phyloP scores from a whole-genome alignment of 2,329 filamentous ascomycete genomes.

The Xylariaceae sp. region DNA sequence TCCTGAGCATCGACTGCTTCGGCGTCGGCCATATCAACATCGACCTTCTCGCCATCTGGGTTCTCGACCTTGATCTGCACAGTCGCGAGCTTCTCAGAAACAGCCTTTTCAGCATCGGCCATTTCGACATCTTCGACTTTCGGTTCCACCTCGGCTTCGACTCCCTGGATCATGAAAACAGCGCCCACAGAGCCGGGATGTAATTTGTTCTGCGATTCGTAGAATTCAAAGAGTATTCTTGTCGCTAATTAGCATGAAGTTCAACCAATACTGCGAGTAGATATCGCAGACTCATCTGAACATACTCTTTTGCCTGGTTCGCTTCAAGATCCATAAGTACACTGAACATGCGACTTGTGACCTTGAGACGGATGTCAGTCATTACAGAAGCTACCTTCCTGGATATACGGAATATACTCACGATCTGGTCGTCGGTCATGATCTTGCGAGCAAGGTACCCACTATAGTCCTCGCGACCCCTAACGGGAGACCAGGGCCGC shows the following conservation, averaged over 20 bases:
- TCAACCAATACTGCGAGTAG: constrained; percentile 4
- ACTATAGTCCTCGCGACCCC: constrained; percentile 44
- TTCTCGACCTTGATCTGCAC: too few relatives aligned
- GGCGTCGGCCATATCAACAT: constrained; percentile 29
- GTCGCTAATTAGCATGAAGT: constrained; percentile 8
- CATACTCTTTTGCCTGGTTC: constrained; percentile 83
- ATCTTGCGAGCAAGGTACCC: constrained; percentile 71
- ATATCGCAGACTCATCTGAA: constrained; percentile 8
- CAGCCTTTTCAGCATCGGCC: constrained; percentile 35
- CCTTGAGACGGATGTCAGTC: constrained; percentile 43
- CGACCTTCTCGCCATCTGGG: too few relatives aligned
- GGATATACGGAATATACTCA: constrained; percentile 37
- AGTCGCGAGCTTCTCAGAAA: too few relatives aligned
- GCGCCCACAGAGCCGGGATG: constrained; percentile 73
- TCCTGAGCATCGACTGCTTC: neutral
- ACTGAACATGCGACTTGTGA: constrained; percentile 83
- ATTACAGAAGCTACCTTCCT: neutral
- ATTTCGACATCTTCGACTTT: constrained; percentile 64
- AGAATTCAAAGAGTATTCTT: constrained; percentile 84
- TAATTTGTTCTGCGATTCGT: constrained; percentile 70
- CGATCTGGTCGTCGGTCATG: constrained; percentile 67
- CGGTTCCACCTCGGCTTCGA: constrained; percentile 27
- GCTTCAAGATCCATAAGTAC: constrained; percentile 77
- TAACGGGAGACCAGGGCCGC: too few relatives aligned
- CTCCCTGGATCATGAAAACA: constrained; percentile 72